A percentile compares a stretch with the other conserved stretches of the same genome.
Conservation (phyloP, 2,329 filamentous ascomycete genomes). For the Fusarium tuaranense region DNA sequence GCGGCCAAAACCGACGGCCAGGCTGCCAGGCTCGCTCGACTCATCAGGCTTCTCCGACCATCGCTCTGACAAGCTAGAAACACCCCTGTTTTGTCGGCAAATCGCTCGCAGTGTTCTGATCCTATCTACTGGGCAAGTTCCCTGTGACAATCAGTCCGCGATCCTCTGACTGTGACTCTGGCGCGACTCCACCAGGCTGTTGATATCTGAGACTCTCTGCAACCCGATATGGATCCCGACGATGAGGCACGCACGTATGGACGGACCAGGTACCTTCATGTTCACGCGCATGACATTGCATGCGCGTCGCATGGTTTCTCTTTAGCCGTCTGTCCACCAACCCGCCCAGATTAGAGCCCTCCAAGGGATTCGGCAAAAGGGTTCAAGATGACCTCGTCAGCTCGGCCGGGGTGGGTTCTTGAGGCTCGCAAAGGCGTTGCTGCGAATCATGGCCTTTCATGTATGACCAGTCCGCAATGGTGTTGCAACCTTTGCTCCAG, state of each 20-base stretch:
- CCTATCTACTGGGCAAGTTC: background rate
- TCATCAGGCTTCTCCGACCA: slow-evolving; percentile 12
- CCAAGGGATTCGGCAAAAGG: background rate
- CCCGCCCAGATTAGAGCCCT: slow-evolving; percentile 3
- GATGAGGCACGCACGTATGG: slow-evolving; percentile 22
- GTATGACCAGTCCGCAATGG: slow-evolving; percentile 26
- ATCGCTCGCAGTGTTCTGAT: slow-evolving; percentile 3
- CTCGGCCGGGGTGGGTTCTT: slow-evolving; percentile 14
- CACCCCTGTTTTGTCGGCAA: slow-evolving; percentile 11
- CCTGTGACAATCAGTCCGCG: background rate
- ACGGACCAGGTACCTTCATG: slow-evolving; percentile 34
- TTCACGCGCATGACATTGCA: slow-evolving; percentile 30
- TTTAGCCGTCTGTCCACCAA: slow-evolving; percentile 25
- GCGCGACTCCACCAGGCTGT: slow-evolving; percentile 26
- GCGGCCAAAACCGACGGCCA: slow-evolving; percentile 12
- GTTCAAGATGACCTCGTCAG: slow-evolving; percentile 22
- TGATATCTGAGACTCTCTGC: slow-evolving; percentile 39
- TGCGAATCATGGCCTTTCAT: slow-evolving; percentile 21
- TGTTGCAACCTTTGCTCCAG: slow-evolving; percentile 35
- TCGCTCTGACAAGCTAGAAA: slow-evolving; percentile 10
- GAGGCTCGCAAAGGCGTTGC: slow-evolving; percentile 13
- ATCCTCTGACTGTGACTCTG: slow-evolving; percentile 15
- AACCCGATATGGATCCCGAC: slow-evolving; percentile 32
- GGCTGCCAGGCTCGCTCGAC: slow-evolving; percentile 11
- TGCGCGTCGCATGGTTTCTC: slow-evolving; percentile 25